These are phyloP conservation scores for Microsporum audouinii DNA, from an alignment of 2,329 filamentous ascomycete species.

Conservation along the genomic window DNA sequence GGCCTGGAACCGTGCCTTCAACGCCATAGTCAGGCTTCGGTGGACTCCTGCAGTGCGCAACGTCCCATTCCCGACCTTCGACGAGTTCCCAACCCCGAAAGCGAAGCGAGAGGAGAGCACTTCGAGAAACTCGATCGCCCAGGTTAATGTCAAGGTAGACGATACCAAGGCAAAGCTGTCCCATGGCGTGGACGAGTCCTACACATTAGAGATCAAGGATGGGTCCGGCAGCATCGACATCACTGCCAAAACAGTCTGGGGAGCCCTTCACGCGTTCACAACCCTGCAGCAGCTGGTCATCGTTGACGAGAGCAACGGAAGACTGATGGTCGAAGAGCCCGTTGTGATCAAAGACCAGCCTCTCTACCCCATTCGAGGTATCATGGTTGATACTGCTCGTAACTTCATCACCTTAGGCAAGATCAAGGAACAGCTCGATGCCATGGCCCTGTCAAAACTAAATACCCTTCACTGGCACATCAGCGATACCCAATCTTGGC, in stretches of 20 bases:
- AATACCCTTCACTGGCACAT: constrained; percentile 50
- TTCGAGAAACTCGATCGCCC: constrained; percentile 24
- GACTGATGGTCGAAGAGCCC: constrained; percentile 42
- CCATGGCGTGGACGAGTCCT: constrained; percentile 48
- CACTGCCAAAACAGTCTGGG: constrained; percentile 42
- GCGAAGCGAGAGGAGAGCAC: constrained; percentile 18
- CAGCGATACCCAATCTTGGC: constrained; percentile 46
- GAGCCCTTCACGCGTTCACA: constrained; percentile 45
- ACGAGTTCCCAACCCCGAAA: constrained; percentile 37
- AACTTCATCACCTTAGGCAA: constrained; percentile 44
- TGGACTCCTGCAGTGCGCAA: constrained; percentile 46
- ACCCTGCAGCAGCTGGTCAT: constrained; percentile 48
- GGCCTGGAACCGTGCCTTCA: constrained; percentile 42
- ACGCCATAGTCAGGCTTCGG: constrained; percentile 38
- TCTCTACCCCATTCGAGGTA: constrained; percentile 43
- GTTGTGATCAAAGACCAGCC: constrained; percentile 42
- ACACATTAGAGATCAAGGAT: constrained; percentile 36
- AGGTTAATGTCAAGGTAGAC: constrained; percentile 37
- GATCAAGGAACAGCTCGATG: constrained; percentile 45
- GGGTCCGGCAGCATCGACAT: constrained; percentile 36
- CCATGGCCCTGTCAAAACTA: constrained; percentile 45
- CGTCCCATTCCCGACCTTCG: constrained; percentile 40
- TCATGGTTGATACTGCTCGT: constrained; percentile 46
- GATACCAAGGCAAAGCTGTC: constrained; percentile 40
- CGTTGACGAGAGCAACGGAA: constrained; percentile 32